Evolutionary conservation across 1,139 yeast genomes (phyloP), one percentile per base, ranked within the genome.

Genomic region (Magnusiomyces paraingens): DNA sequence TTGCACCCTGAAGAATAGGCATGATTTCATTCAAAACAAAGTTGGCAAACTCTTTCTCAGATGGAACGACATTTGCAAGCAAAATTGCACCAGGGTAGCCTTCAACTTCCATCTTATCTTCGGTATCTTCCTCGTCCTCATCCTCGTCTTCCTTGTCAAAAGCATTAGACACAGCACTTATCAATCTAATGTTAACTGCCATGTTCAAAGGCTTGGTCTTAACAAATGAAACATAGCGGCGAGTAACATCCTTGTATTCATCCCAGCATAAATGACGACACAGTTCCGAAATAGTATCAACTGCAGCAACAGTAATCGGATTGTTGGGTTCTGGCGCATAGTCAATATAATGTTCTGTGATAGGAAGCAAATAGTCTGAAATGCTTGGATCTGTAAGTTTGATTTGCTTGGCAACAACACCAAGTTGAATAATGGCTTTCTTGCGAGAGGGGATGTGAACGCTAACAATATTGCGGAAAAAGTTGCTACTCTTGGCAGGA

Each of bases 361-460:
- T 79, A 2, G 99, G 98, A 55, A 94, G 71, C 52, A 94, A 66
- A 65, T 85, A 90, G 63, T 88, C 94, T 0, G 95, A 78, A 54
- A 91, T 82, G 60, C 83, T 84, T 43, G 75, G 72, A 42, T 81
- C 81, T 1, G 78, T 70, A 14, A 91, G 69, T 21, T 60, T 57
- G 11, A 62, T 60, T 29, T 70, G 61, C 14, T 59, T 51, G 0
- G 76, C 73, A 47, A 73, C 60, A 8, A 73, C 74, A 29, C 76
- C 74, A 38, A 89, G 71, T 56, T 87, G 78, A 61, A 81, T 78
- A 26, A 93, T 76, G 0, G 97, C 95, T 63, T 89, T 78, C 66
- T 86, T 90, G 63, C 97, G 84, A 70, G 95, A 81, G 64, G 86
- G 91, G 21, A 85, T 66, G 70, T 94, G 99, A 51, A 93, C 83